phyloP scores from a whole-genome alignment of 169 alveolate genomes.

The Plasmodium gonderi region DNA sequence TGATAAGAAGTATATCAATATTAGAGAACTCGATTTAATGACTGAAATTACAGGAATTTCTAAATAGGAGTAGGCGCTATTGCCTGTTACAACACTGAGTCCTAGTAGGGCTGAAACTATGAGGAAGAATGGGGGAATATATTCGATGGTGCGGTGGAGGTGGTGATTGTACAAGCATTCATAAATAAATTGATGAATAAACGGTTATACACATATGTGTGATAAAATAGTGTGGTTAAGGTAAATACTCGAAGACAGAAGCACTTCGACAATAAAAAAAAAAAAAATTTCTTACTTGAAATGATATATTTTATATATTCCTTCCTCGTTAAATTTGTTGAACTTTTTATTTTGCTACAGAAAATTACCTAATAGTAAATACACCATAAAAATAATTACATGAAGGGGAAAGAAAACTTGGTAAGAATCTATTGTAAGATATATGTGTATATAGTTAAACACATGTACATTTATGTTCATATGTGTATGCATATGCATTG shows the following conservation, averaged over 20 bases:
- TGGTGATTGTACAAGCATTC: background rate
- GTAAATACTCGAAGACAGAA: background rate
- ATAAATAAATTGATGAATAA: background rate
- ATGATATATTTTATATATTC: conserved; percentile 53
- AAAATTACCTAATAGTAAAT: conserved; percentile 21
- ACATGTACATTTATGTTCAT: too few species aligned
- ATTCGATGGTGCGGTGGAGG: background rate
- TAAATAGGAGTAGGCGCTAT: conserved; percentile 36
- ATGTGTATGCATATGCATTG: too few species aligned
- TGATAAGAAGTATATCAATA: conserved; percentile 39
- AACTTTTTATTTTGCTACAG: conserved; percentile 33
- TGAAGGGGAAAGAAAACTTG: too few species aligned
- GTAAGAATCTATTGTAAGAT: too few species aligned
- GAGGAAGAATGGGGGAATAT: too few species aligned
- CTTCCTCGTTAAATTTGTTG: conserved; percentile 53
- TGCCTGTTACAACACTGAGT: conserved; percentile 22
- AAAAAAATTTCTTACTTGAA: conserved; percentile 24
- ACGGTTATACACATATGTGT: background rate
- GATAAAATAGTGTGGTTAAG: background rate
- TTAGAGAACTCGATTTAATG: conserved; percentile 42
- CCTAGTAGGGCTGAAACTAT: conserved; percentile 41
- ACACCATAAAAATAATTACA: background rate
- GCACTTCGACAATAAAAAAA: background rate
- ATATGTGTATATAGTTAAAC: too few species aligned
- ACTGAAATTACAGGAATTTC: conserved; percentile 57